Evolutionary conservation across 805 yeast genomes (phyloP).

Genomic region (Wickerhamomyces alni): DNA sequence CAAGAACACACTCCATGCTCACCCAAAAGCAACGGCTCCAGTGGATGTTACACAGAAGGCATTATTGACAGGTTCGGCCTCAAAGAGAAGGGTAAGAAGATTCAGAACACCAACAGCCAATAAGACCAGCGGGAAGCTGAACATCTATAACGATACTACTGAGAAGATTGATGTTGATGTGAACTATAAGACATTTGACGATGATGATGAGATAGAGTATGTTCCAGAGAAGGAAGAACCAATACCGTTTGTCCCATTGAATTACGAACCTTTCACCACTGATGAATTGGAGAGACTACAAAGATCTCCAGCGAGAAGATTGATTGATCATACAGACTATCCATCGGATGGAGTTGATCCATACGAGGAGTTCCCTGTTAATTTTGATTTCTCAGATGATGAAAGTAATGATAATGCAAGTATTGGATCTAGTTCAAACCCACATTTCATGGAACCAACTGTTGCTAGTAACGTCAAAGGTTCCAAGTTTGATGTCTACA

Average conservation of each 20-base stretch:
- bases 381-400: conserved; percentile 24
- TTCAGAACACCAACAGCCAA: conserved; percentile 14
- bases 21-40: not conserved
- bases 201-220: conserved; percentile 41
- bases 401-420: conserved; percentile 19
- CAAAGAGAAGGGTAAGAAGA: conserved; percentile 12
- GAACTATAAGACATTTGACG: conserved; percentile 10
- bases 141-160: conserved; percentile 25
- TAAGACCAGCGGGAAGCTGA: conserved; percentile 22
- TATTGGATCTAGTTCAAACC: not conserved
- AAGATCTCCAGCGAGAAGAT: conserved; percentile 17
- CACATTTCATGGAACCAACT: conserved; percentile 24
- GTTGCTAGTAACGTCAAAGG: conserved; percentile 16
- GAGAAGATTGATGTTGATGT: conserved; percentile 9
- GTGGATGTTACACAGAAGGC: not conserved
- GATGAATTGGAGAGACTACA: conserved; percentile 25
- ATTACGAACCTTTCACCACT: conserved; percentile 33
- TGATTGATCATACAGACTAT: conserved; percentile 5
- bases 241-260: conserved; percentile 38
- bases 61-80: conserved; percentile 2
- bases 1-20: conserved; percentile 7
- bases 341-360: conserved; percentile 3
- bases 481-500: conserved; percentile 6
- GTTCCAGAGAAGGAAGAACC: conserved; percentile 35
- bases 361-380: conserved; percentile 16